phyloP scores from a whole-genome alignment of 345 rosid species.

The Barbarea vulgaris region DNA sequence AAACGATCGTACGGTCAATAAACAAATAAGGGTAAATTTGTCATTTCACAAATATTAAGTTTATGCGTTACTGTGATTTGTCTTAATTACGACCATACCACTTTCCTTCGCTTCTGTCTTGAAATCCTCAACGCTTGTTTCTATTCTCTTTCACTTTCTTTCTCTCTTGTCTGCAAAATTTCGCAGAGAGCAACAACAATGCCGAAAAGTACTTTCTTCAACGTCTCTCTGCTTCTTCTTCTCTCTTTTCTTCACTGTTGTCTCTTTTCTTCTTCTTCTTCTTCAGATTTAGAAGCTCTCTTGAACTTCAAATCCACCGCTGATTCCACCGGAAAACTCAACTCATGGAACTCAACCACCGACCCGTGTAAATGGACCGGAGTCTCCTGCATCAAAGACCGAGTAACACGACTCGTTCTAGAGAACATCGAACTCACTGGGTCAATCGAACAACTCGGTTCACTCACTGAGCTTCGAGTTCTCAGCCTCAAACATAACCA shows the following conservation, averaged over 20 bases:
- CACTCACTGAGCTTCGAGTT: conserved; percentile 72
- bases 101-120: conserved; percentile 4
- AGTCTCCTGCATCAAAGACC: conserved; percentile 59
- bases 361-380: conserved; percentile 70
- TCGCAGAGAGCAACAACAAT: conserved; percentile 48
- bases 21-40: conserved; percentile 22
- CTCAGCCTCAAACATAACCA: conserved; percentile 74
- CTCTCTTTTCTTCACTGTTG: conserved; percentile 8
- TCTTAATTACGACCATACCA: conserved; percentile 38
- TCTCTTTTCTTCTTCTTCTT: conserved; percentile 42
- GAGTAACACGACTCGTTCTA: conserved; percentile 72
- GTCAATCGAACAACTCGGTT: conserved; percentile 52
- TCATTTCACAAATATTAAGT: neutral
- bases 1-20: conserved; percentile 16
- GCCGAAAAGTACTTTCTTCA: conserved; percentile 43
- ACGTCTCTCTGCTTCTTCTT: conserved; percentile 13
- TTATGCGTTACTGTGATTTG: conserved; percentile 15
- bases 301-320: conserved; percentile 57
- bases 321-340: conserved; percentile 57
- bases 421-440: conserved; percentile 64
- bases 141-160: conserved; percentile 10
- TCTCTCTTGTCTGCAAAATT: conserved; percentile 16
- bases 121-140: conserved; percentile 19
- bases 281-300: conserved; percentile 55
- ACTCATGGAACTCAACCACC: conserved; percentile 62